These are phyloP conservation scores for Termitomyces bulborhizus DNA, from an alignment of 768 basidiomycete species.

Conservation along the genomic window DNA sequence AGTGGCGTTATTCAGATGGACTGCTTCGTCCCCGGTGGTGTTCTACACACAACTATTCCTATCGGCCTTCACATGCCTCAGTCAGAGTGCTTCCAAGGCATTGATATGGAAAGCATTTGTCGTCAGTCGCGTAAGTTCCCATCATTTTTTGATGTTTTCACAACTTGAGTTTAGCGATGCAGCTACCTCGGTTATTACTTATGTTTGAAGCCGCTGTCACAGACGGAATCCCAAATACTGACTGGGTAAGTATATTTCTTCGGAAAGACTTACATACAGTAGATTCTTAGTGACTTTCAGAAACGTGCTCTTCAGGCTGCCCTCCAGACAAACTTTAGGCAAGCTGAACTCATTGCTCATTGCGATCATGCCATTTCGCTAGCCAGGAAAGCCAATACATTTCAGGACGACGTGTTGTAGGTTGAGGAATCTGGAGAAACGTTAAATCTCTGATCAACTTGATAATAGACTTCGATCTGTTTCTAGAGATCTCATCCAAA, in stretches of 20 bases:
- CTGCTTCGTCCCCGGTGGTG: conserved; percentile 53
- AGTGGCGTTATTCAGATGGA: conserved; percentile 52
- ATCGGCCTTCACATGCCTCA: conserved; percentile 56
- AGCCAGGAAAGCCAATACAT: conserved; percentile 18
- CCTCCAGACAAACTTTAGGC: conserved; percentile 40
- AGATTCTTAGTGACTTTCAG: conserved; percentile 15
- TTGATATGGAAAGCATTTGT: conserved; percentile 68
- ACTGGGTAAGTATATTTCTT: conserved; percentile 40
- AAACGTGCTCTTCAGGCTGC: conserved; percentile 42
- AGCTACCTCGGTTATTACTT: conserved; percentile 59
- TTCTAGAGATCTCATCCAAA: conserved; percentile 47
- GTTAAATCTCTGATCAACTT: not conserved
- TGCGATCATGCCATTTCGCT: conserved; percentile 43
- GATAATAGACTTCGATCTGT: conserved; percentile 23
- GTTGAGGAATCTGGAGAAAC: conserved; percentile 3
- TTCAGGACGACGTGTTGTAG: conserved; percentile 25
- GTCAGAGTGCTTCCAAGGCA: conserved; percentile 34
- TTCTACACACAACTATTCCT: conserved; percentile 67
- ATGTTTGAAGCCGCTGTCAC: conserved; percentile 48
- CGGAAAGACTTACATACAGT: not conserved
- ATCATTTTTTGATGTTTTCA: not conserved
- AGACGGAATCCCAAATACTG: conserved; percentile 44
- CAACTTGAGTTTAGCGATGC: conserved; percentile 1
- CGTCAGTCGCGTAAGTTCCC: conserved; percentile 54
- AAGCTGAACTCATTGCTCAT: conserved; percentile 47